Percentiles rank a stretch among this genome's conserved stretches.
These are phyloP conservation scores for Candida albicans DNA, from an alignment of 1,139 yeast genomes.

Conservation along the genomic window DNA sequence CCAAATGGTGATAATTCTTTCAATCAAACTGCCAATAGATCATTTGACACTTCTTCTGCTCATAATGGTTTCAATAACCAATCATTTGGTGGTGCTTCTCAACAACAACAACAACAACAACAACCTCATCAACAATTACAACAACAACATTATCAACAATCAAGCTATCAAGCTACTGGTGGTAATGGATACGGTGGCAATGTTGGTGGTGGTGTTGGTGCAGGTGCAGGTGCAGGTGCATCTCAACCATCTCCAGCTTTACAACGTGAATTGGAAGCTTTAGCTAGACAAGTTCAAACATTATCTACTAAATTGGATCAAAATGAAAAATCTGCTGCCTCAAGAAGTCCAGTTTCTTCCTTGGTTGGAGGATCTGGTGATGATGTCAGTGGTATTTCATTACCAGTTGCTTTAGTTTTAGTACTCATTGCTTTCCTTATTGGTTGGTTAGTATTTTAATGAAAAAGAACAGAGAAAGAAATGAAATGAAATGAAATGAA, in stretches of 20 bases:
- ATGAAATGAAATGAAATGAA: too few relatives aligned
- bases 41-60: constrained; percentile 14
- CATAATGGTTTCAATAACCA: constrained; percentile 12
- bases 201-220: neutral
- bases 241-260: constrained; percentile 14
- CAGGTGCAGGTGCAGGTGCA: neutral
- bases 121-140: constrained; percentile 9
- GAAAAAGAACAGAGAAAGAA: neutral
- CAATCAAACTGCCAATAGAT: constrained; percentile 11
- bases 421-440: constrained; percentile 57
- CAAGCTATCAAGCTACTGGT: neutral
- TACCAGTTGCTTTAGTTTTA: constrained; percentile 51
- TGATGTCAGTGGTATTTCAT: constrained; percentile 50
- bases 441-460: constrained; percentile 59
- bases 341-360: constrained; percentile 6
- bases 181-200: constrained; percentile 1
- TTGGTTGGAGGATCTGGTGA: constrained; percentile 18
- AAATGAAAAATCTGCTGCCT: constrained; percentile 13
- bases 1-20: constrained; percentile 10
- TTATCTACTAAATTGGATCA: constrained; percentile 46
- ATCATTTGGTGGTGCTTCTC: constrained; percentile 12
- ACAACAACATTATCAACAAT: constrained; percentile 8
- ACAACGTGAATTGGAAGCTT: constrained; percentile 35
- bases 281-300: constrained; percentile 42
- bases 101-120: constrained; percentile 11